Base-by-base conservation (phyloP, 352 stramenopile species). In the Phytophthora melonis region DNA sequence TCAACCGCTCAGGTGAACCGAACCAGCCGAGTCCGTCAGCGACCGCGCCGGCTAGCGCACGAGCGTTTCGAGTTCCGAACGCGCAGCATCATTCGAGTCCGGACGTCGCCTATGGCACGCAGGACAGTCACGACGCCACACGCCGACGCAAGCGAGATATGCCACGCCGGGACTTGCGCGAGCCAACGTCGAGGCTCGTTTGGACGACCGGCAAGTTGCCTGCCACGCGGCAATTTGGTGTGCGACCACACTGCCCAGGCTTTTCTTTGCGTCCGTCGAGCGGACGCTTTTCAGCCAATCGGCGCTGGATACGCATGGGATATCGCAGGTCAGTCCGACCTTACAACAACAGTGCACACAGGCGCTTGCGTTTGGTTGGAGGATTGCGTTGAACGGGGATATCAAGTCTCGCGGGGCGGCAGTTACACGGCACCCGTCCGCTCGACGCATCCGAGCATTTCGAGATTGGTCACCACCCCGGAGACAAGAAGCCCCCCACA, bases 141-240 rank as follows among this genome's bases (percentile, higher is more conserved):
- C 21, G 30, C 16, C 49, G 49, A 14, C n/a, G 13, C n/a, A 11
- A 53, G 49, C 50, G n/a, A 21, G 47, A 53, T 53, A 50, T 50
- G 43, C 43, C 43, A 50, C 47, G n/a, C 47, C 14, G 47, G 50
- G 18, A 57, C 23, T 30, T n/a, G 21, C 49, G 34, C 50, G 50
- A 41, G 32, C 34, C 59, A 64, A 65, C 30, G 53, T 53, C 21
- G 52, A 59, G 25, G 65, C 43, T 61, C 73, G 69, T 75, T 14
- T 43, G 58, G 74, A 80, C 74, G 57, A 80, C 57, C 49, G 23
- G 30, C 57, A 58, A 49, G 41, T 30, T 57, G n/a, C 19, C 18
- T 74, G 72, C 72, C 67, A 81, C 71, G 71, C 71, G 75, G 75
- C 75, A 81, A 27, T 30, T 60, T 78, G 19, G 59, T 71, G 71